Base-by-base conservation (phyloP, 768 basidiomycete genomes). In the Phylloporus arenicola region DNA sequence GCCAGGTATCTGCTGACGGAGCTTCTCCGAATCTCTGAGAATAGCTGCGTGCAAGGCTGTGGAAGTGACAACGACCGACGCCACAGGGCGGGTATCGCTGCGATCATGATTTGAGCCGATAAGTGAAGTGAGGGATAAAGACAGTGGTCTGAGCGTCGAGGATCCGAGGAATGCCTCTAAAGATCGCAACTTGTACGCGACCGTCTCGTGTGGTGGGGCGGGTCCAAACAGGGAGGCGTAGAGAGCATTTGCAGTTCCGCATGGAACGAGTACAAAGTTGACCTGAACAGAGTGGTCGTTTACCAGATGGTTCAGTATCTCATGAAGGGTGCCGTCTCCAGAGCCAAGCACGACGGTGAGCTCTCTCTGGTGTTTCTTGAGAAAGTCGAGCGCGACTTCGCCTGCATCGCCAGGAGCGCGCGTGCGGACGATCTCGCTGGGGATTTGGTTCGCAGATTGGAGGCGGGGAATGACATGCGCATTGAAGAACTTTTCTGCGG, bases 241-340 rank as follows among this genome's bases (percentile, higher is more conserved):
- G 30, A 96, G 75, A 0, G 95, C 95, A 64, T 98, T 97, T 38
- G 92, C 93, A n/a, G 92, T 95, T 22, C 92, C 92, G 44, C 79
- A 79, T 4, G 92, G 91, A 39, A 88, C 70, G 42, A 78, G 76
- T 16, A 72, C 81, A 53, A 84, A 71, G 30, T 60, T 61, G 48
- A 84, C 31, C 57, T 57, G 22, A 57, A 52, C 43, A 40, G 51
- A 35, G 19, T 50, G 51, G 35, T 61, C 45, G 16, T 55, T 31
- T 16, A 59, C 56, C 30, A 90, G 62, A 11, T 75, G 75, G 54
- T 86, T 87, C 62, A 93, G 75, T 54, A 95, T 79, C 59, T 98
- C 93, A 64, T 95, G 90, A 34, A 92, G 72, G 1, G 93, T 96
- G 16, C 94, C 94, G 67, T 98, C 94, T 8, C 94, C 94, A 5